These are phyloP conservation scores for Sarcomyxa edulis DNA, from an alignment of 768 basidiomycete genomes.

Conservation along the genomic window DNA sequence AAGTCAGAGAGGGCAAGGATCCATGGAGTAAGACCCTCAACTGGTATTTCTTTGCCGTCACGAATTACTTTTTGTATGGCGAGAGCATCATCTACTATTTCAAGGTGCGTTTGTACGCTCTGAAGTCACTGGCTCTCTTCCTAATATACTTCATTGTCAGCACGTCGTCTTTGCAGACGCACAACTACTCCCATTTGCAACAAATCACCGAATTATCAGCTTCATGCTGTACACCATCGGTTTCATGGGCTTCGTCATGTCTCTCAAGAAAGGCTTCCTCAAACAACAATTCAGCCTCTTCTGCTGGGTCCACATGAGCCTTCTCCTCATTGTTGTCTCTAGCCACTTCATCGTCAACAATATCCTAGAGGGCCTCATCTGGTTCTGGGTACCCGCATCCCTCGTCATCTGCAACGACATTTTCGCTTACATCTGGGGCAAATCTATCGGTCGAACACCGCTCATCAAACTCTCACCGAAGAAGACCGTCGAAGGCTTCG, in stretches of 20 bases:
- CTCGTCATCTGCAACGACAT: slow-evolving; percentile 98
- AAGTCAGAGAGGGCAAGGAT: slow-evolving; percentile 74
- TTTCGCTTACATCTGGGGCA: slow-evolving; percentile 96
- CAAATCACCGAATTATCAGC: slow-evolving; percentile 96
- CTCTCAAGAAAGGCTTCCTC: slow-evolving; percentile 88
- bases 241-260: slow-evolving; percentile 96
- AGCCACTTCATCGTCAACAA: slow-evolving; percentile 99
- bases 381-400: slow-evolving; percentile 98
- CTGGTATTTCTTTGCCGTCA: slow-evolving; percentile 99
- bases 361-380: slow-evolving; percentile 96
- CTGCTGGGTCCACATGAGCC: slow-evolving; percentile 99
- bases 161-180: slow-evolving; percentile 97
- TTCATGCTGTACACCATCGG: slow-evolving; percentile 96
- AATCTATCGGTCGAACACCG: slow-evolving; percentile 88
- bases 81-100: slow-evolving; percentile 99
- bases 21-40: slow-evolving; percentile 98
- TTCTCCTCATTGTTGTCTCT: slow-evolving; percentile 92
- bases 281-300: slow-evolving; percentile 98
- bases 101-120: slow-evolving; percentile 52
- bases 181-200: slow-evolving; percentile 88
- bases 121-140: slow-evolving; percentile 35
- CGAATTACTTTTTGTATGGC: slow-evolving; percentile 97
- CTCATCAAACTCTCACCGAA: slow-evolving; percentile 96
- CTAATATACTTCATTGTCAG: slow-evolving; percentile 31
- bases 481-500: slow-evolving; percentile 98